Conservation (phyloP, 2,329 filamentous ascomycete species). For the Graphilbum ipis-grandicollis region DNA sequence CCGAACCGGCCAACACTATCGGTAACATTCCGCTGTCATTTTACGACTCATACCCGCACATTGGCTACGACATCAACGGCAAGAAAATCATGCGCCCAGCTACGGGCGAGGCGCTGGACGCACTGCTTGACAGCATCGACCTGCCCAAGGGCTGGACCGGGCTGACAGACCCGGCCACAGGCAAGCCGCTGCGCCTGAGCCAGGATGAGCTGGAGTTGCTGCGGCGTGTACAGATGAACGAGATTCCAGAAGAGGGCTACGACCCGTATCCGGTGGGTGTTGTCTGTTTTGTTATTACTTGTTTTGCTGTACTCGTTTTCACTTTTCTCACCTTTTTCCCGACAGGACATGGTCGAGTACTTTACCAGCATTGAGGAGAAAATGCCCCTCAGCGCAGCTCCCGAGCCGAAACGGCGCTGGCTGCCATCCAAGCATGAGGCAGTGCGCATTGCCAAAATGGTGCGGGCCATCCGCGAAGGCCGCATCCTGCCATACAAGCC, state of each 20-base stretch:
- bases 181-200: slow-evolving; percentile 76
- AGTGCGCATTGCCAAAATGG: slow-evolving; percentile 92
- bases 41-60: slow-evolving; percentile 95
- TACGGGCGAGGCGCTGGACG: slow-evolving; percentile 82
- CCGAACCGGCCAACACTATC: slow-evolving; percentile 72
- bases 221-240: slow-evolving; percentile 74
- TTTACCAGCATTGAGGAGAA: slow-evolving; percentile 81
- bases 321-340: not conserved
- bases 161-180: slow-evolving; percentile 81
- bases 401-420: slow-evolving; percentile 90
- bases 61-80: slow-evolving; percentile 97
- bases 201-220: slow-evolving; percentile 80
- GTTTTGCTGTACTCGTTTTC: slow-evolving; percentile 1
- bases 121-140: slow-evolving; percentile 88
- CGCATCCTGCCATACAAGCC: slow-evolving; percentile 82
- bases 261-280: slow-evolving; percentile 64
- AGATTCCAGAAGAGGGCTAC: slow-evolving; percentile 73
- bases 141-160: slow-evolving; percentile 96
- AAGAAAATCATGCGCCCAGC: slow-evolving; percentile 96
- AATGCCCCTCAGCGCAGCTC: slow-evolving; percentile 88
- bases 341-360: slow-evolving; percentile 70
- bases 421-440: slow-evolving; percentile 93
- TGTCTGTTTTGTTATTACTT: not conserved
- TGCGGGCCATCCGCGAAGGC: slow-evolving; percentile 86
- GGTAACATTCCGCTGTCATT: slow-evolving; percentile 87